Percentiles rank a stretch among this genome's conserved stretches.
Evolutionary conservation across 1,284 basidiomycete species (phyloP).

Genomic region (Cryptococcus depauperatus): DNA sequence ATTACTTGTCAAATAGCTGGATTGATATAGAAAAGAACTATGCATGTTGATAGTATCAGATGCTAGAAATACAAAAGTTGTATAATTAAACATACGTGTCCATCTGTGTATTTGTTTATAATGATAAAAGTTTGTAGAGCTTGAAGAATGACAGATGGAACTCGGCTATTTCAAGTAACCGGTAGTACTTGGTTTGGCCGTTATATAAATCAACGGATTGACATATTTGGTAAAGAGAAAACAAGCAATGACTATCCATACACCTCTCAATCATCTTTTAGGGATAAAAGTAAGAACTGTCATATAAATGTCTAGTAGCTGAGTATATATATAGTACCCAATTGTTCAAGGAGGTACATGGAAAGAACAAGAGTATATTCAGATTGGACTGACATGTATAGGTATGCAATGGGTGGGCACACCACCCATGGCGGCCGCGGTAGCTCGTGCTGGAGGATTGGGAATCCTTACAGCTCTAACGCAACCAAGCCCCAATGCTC

Average conservation of each 20-base stretch:
- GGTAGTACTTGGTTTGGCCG: no score
- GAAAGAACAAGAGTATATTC: not conserved
- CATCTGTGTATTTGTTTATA: no score
- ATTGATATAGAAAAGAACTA: no score
- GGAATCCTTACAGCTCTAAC: constrained; percentile 80
- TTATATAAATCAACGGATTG: no score
- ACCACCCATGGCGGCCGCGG: constrained; percentile 51
- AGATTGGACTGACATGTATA: not conserved
- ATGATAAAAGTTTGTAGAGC: no score
- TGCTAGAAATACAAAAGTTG: no score
- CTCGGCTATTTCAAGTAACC: no score
- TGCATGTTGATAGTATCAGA: no score
- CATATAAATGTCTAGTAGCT: not conserved
- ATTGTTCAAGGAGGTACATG: constrained; percentile 53
- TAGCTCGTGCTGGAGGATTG: constrained; percentile 78
- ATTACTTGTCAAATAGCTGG: no score
- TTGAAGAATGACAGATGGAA: no score
- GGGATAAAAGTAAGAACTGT: constrained; percentile 25
- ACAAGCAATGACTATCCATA: constrained; percentile 41
- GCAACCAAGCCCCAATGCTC: constrained; percentile 74
- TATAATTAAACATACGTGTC: no score
- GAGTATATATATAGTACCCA: constrained; percentile 48
- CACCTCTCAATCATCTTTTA: constrained; percentile 47
- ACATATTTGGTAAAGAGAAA: no score
- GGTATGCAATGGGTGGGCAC: constrained; percentile 73